Base-by-base conservation (phyloP, 2,329 filamentous ascomycete genomes). In the Fusarium aywerte region DNA sequence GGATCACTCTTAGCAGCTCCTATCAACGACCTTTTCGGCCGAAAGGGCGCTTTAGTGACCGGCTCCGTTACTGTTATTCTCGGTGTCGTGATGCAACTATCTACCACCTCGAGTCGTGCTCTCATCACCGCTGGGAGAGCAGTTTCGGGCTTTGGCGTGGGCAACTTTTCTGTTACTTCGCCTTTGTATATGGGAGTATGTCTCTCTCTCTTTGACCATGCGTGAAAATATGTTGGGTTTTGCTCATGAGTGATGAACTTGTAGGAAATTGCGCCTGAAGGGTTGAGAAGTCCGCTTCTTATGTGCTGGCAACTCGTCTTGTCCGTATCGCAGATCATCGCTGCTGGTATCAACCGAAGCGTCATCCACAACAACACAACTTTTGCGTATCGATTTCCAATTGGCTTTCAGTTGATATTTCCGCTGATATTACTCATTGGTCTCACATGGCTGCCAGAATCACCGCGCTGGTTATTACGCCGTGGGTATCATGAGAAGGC, bases 291-390 rank as follows among this genome's bases (percentile, higher is more conserved):
- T 18, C 76, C 75, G 9, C 70, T 78, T 29, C 70, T 80, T n/a
- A 78, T 78, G 76, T 78, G 76, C 67, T 80, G 76, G 75, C 79
- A 80, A 59, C 73, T 80, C 50, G 76, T 75, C 36, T 70, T 79
- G 25, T 79, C 78, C 7, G 53, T 76, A 29, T 77, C 78, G 6
- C 78, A 80, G 59, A 75, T 78, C 54, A 68, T 78, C 39, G 78
- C 76, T 8, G 74, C 77, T 7, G 76, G 68, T 29, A 75, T 79
- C 29, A 78, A 75, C 50, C 64, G 70, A 31, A 71, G 73, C 20
- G 56, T 75, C 15, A 65, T 76, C 47, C 61, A 73, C 63, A 71
- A 70, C 52, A 47, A 73, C 23, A 77, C 71, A 5, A 65, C 70
- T 2, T 74, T 76, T 55, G 74, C 77, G 5, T 78, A 76, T 50